These are phyloP conservation scores for Pseudonitzschia multistriata DNA, from an alignment of 108 stramenopile genomes.

Conservation along the genomic window DNA sequence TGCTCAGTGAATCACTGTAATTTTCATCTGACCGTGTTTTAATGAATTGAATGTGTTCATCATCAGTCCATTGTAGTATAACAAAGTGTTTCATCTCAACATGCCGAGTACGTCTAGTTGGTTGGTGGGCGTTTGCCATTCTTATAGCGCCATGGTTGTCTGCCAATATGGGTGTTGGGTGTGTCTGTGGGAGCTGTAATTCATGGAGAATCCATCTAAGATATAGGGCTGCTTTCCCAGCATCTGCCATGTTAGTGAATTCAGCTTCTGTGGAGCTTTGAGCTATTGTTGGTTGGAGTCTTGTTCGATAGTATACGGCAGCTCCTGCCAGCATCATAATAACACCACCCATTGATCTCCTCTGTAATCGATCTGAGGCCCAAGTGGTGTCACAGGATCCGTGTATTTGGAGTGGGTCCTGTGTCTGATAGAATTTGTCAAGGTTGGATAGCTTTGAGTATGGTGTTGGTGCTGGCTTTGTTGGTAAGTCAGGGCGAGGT, in stretches of 20 bases:
- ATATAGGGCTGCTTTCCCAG: slow-evolving; percentile 30
- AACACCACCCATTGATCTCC: slow-evolving; percentile 35
- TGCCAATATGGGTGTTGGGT: slow-evolving; percentile 24
- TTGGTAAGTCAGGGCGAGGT: not conserved
- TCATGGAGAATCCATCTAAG: slow-evolving; percentile 27
- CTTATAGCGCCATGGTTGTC: slow-evolving; percentile 33
- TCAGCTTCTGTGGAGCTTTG: slow-evolving; percentile 30
- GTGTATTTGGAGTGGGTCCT: too few relatives aligned
- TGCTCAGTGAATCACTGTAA: too few relatives aligned
- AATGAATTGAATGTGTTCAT: too few relatives aligned
- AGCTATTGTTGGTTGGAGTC: slow-evolving; percentile 27
- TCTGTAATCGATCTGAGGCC: slow-evolving; percentile 22
- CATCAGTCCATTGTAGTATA: too few relatives aligned
- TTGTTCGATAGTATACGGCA: slow-evolving; percentile 23
- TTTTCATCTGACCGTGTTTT: too few relatives aligned
- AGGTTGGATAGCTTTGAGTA: not conserved
- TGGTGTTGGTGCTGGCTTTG: not conserved
- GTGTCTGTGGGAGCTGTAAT: not conserved
- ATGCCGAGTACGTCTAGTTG: too few relatives aligned
- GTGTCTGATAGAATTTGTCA: too few relatives aligned
- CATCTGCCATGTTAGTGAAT: slow-evolving; percentile 21
- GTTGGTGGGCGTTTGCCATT: slow-evolving; percentile 33
- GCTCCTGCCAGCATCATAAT: slow-evolving; percentile 29
- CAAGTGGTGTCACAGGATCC: slow-evolving; percentile 34
- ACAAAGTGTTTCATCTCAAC: too few relatives aligned